Conservation (phyloP, 805 yeast species). For the Priceomyces fermenticarens region DNA sequence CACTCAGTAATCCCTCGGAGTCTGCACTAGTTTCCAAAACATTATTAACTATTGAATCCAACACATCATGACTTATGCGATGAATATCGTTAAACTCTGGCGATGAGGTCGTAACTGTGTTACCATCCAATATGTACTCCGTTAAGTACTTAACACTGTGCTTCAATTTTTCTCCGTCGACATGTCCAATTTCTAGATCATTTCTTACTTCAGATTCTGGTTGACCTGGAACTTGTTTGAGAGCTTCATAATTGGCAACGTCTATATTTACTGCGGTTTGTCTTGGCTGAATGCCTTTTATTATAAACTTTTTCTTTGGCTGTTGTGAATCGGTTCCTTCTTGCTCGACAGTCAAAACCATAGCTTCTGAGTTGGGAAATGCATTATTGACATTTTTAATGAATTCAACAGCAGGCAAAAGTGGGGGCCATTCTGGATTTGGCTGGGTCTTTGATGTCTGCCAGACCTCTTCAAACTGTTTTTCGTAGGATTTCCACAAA, state of each 20-base stretch:
- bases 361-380: conserved; percentile 84
- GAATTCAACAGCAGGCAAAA: conserved; percentile 94
- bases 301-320: conserved; percentile 77
- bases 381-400: conserved; percentile 91
- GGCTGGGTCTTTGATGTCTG: conserved; percentile 41
- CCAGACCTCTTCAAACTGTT: conserved; percentile 70
- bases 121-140: conserved; percentile 21
- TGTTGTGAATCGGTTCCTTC: conserved; percentile 30
- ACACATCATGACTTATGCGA: conserved; percentile 29
- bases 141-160: conserved; percentile 21
- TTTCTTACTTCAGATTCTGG: conserved; percentile 10
- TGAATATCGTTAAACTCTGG: conserved; percentile 23
- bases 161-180: conserved; percentile 30
- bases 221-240: conserved; percentile 21
- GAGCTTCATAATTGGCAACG: conserved; percentile 42
- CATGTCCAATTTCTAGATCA: conserved; percentile 32
- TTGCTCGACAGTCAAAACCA: conserved; percentile 72
- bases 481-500: conserved; percentile 92
- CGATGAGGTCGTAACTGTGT: conserved; percentile 12
- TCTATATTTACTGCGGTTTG: conserved; percentile 48
- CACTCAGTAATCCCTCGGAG: conserved; percentile 12
- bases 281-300: conserved; percentile 92
- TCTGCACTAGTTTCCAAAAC: conserved; percentile 23
- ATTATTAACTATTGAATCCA: conserved; percentile 27
- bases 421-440: conserved; percentile 27